A percentile compares a stretch with the other conserved stretches of the same genome.
Conservation (phyloP, 805 yeast genomes). For the Candida ovalis region DNA sequence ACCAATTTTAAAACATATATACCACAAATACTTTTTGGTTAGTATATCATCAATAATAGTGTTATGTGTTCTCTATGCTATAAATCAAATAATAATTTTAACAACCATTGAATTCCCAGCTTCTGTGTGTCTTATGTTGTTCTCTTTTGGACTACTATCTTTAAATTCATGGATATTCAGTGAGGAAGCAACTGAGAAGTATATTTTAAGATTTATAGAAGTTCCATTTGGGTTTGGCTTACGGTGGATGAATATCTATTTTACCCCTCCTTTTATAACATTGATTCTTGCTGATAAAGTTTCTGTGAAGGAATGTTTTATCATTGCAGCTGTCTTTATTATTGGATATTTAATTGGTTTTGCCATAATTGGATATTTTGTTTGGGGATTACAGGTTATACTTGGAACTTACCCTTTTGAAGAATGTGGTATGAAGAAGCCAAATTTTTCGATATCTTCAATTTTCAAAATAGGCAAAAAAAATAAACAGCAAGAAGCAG, state of each 20-base stretch:
- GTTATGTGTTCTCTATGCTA: conserved; percentile 47
- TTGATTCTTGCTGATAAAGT: conserved; percentile 67
- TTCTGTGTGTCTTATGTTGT: conserved; percentile 67
- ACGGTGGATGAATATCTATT: conserved; percentile 75
- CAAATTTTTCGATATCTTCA: not conserved
- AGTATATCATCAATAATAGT: conserved; percentile 47
- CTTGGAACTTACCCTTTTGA: conserved; percentile 22
- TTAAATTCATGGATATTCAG: conserved; percentile 36
- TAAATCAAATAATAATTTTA: conserved; percentile 42
- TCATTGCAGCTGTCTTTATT: conserved; percentile 70
- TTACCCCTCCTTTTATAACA: conserved; percentile 72
- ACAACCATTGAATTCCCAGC: conserved; percentile 59
- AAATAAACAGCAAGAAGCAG: not conserved
- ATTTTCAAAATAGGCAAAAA: conserved; percentile 8
- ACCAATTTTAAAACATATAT: conserved; percentile 28
- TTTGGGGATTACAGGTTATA: conserved; percentile 38
- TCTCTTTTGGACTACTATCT: conserved; percentile 47
- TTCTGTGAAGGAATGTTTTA: conserved; percentile 62
- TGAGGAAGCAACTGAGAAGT: conserved; percentile 24
- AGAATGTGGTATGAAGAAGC: not conserved
- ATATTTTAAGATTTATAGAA: conserved; percentile 36
- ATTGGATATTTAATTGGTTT: conserved; percentile 57
- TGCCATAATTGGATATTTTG: conserved; percentile 46
- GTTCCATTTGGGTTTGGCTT: conserved; percentile 67
- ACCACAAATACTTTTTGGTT: conserved; percentile 42